Conservation (phyloP, 2,329 filamentous ascomycete genomes). For the Fonsecaea erecta region DNA sequence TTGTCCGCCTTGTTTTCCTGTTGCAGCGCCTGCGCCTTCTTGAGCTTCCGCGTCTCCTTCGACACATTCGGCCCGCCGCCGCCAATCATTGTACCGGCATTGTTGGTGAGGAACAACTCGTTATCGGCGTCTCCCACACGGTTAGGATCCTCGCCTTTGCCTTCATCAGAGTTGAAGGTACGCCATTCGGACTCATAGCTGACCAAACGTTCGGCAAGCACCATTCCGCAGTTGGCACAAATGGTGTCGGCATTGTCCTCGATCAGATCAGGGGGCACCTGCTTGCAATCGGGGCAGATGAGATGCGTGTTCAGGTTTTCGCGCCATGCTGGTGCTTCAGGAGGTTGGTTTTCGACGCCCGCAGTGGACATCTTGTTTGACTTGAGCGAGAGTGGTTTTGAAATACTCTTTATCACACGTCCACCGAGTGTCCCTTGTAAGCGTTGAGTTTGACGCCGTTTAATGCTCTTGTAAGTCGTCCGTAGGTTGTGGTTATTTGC, state of each 20-base stretch:
- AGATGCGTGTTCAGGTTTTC: conserved; percentile 87
- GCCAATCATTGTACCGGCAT: conserved; percentile 36
- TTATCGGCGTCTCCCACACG: conserved; percentile 96
- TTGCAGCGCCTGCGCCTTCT: conserved; percentile 81
- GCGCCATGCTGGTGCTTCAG: conserved; percentile 59
- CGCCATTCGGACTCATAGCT: conserved; percentile 98
- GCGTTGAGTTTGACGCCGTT: conserved; percentile 48
- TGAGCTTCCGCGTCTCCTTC: conserved; percentile 64
- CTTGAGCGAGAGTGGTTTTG: conserved; percentile 34
- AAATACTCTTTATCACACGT: conserved; percentile 29
- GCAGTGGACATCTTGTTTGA: conserved; percentile 46
- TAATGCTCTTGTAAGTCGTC: conserved; percentile 51
- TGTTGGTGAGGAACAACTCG: conserved; percentile 77
- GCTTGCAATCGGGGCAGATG: conserved; percentile 88
- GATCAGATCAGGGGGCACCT: conserved; percentile 86
- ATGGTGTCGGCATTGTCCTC: conserved; percentile 95
- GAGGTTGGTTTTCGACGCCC: conserved; percentile 48
- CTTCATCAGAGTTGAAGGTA: conserved; percentile 97
- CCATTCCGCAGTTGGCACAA: conserved; percentile 87
- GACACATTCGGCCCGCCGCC: conserved; percentile 72
- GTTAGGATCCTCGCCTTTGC: conserved; percentile 86
- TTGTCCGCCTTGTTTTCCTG: conserved; percentile 83
- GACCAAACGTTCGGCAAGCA: conserved; percentile 87
- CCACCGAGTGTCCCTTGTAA: conserved; percentile 37
- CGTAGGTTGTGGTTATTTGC: conserved; percentile 54